These are phyloP conservation scores for Hygrophila difformis DNA, from an alignment of 257 asterid species.

Conservation along the genomic window DNA sequence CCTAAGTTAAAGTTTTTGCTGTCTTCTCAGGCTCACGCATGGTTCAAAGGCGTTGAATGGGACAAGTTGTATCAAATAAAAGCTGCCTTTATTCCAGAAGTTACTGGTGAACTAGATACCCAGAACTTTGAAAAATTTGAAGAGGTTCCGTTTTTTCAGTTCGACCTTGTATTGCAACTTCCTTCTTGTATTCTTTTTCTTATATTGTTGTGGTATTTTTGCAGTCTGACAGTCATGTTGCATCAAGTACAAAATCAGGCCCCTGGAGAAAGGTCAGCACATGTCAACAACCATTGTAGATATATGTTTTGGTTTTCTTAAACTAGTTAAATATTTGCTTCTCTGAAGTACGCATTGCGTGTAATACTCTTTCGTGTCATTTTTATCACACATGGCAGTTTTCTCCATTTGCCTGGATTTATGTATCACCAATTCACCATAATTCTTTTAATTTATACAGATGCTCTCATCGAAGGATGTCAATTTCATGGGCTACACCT, in stretches of 20 bases:
- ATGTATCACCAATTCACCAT: neutral
- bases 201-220: slow-evolving; percentile 16
- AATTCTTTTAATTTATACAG: slow-evolving; percentile 26
- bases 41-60: slow-evolving; percentile 88
- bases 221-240: slow-evolving; percentile 65
- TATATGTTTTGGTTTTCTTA: too few relatives aligned
- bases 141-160: slow-evolving; percentile 43
- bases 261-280: slow-evolving; percentile 96
- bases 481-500: slow-evolving; percentile 97
- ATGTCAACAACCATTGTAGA: neutral
- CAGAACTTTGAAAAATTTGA: slow-evolving; percentile 98
- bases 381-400: too few relatives aligned
- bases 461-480: slow-evolving; percentile 96
- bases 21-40: slow-evolving; percentile 74
- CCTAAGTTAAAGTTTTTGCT: slow-evolving; percentile 14
- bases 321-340: too few relatives aligned
- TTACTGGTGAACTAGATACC: slow-evolving; percentile 88
- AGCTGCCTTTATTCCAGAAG: slow-evolving; percentile 96
- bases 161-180: slow-evolving; percentile 9
- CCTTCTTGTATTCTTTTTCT: slow-evolving; percentile 14
- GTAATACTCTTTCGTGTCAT: too few relatives aligned
- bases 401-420: too few relatives aligned
- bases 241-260: slow-evolving; percentile 72
- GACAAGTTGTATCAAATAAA: slow-evolving; percentile 73
- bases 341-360: too few relatives aligned